A percentile compares a stretch with the other conserved stretches of the same genome.
phyloP scores from a whole-genome alignment of 306 rosid species.

The Pyrus bretschneideri region DNA sequence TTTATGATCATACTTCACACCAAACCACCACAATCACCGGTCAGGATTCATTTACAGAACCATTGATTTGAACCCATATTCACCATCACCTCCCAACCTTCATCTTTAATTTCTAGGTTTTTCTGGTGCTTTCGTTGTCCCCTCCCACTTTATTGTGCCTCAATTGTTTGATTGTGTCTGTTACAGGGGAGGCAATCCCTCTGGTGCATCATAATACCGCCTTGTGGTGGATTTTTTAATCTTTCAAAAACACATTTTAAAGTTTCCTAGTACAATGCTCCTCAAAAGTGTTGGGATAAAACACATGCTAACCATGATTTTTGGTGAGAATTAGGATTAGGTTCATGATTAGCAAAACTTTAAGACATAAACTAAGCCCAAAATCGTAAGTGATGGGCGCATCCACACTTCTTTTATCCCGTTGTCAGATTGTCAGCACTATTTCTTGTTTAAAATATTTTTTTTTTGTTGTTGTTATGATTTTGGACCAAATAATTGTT shows the following conservation, averaged over 20 bases:
- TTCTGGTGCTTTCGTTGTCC: slow-evolving; percentile 7
- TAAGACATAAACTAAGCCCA: slow-evolving; percentile 15
- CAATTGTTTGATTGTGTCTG: slow-evolving; percentile 42
- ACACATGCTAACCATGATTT: slow-evolving; percentile 60
- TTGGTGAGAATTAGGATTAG: slow-evolving; percentile 40
- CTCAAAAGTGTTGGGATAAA: slow-evolving; percentile 14
- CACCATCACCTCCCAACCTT: slow-evolving; percentile 2
- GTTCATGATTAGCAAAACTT: slow-evolving; percentile 39
- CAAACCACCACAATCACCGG: neutral
- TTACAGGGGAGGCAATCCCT: slow-evolving; percentile 44
- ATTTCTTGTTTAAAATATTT: too few relatives aligned
- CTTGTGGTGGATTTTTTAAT: slow-evolving; percentile 20
- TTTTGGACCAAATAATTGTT: slow-evolving; percentile 11
- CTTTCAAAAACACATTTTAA: slow-evolving; percentile 19
- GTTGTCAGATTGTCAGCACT: slow-evolving; percentile 22
- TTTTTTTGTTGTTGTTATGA: slow-evolving; percentile 5
- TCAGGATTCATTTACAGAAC: neutral
- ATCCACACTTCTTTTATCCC: slow-evolving; percentile 13
- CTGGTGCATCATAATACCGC: slow-evolving; percentile 44
- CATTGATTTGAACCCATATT: neutral
- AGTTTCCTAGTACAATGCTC: slow-evolving; percentile 23
- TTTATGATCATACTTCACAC: neutral
- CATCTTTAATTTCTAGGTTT: neutral
- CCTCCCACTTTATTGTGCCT: slow-evolving; percentile 22
- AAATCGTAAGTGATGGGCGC: slow-evolving; percentile 13